Evolutionary conservation across 2,329 filamentous ascomycete genomes (phyloP), one percentile per base, ranked within the genome.

Genomic region (Metarhizium rileyi): DNA sequence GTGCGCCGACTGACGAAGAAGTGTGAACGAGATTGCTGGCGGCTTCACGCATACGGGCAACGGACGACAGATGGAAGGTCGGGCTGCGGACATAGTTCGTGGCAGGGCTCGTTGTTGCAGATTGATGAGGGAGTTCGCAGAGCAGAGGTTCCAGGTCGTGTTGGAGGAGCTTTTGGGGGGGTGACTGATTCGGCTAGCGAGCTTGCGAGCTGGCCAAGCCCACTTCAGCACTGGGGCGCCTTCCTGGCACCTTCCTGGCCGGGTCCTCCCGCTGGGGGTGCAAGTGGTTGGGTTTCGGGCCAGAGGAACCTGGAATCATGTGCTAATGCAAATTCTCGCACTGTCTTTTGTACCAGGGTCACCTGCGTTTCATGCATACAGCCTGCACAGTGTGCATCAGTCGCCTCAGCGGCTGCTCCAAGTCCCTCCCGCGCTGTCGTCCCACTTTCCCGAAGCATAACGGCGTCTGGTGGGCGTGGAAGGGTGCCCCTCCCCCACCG

Each of bases 241-340:
- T 48, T 28, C 22, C 2, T 36, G 6, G 16, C 35, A 14, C 36
- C 46, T 43, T 22, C 40, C 49, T 45, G 48, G 46, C 49, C 49
- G 52, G 52, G 44, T 35, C 46, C 44, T 52, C 52, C 50, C 47
- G 50, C 36, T 44, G 35, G 44, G 47, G 38, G 44, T 43, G 22
- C 9, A 38, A 18, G 28, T 30, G 30, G 8, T 25, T 47, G 45
- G 38, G 18, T 5, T 6, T 6, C 33, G 10, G 42, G 23, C 22
- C 16, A 7, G 25, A 30, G 43, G 22, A 42, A 22, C 36, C n/a
- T 22, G 36, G 20, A 5, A 40, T 28, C 27, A 28, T 28, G 27
- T 28, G 27, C 27, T 12, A 28, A 10, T 10, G 1, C 27, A 28
- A 28, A n/a, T n/a, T n/a, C 5, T 8, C 3, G 12, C 27, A 28